phyloP scores from a whole-genome alignment of 768 basidiomycete genomes.

The Leucosporidium yakuticum region DNA sequence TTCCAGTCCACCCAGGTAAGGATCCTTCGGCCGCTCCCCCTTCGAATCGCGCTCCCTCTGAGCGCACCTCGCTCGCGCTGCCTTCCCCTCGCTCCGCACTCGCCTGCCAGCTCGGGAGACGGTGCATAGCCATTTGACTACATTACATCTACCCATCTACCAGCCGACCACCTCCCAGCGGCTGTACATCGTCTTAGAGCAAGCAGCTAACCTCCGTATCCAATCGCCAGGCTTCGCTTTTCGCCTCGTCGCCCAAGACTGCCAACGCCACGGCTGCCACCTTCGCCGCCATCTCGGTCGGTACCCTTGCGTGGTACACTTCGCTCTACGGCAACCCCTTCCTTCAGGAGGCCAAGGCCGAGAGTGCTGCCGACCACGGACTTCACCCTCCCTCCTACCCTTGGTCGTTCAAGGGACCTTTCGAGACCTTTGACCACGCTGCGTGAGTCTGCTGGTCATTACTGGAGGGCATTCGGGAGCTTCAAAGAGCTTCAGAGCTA shows the following conservation, averaged over 20 bases:
- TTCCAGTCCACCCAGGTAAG: too few species aligned
- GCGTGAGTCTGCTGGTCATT: slow-evolving; percentile 55
- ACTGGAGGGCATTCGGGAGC: neutral
- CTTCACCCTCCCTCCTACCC: slow-evolving; percentile 81
- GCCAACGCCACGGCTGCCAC: slow-evolving; percentile 22
- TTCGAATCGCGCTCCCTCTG: too few species aligned
- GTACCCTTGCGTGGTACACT: slow-evolving; percentile 94
- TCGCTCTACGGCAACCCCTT: slow-evolving; percentile 91
- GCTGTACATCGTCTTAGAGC: too few species aligned
- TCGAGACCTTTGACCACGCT: slow-evolving; percentile 94
- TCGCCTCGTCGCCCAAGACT: neutral
- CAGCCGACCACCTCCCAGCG: too few species aligned
- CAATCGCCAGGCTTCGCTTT: too few species aligned
- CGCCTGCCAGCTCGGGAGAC: too few species aligned
- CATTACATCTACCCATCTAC: too few species aligned
- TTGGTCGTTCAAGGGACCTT: slow-evolving; percentile 79
- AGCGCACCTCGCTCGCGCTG: too few species aligned
- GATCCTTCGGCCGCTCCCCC: too few species aligned
- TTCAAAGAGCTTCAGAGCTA: neutral
- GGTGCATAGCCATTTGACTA: too few species aligned
- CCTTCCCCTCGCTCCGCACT: too few species aligned
- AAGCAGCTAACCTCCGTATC: too few species aligned
- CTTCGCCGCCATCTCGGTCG: slow-evolving; percentile 55
- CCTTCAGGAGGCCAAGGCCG: slow-evolving; percentile 85
- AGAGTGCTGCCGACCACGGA: slow-evolving; percentile 85